Base-by-base conservation (phyloP, 331 rosid genomes). In the Cydonia oblonga region DNA sequence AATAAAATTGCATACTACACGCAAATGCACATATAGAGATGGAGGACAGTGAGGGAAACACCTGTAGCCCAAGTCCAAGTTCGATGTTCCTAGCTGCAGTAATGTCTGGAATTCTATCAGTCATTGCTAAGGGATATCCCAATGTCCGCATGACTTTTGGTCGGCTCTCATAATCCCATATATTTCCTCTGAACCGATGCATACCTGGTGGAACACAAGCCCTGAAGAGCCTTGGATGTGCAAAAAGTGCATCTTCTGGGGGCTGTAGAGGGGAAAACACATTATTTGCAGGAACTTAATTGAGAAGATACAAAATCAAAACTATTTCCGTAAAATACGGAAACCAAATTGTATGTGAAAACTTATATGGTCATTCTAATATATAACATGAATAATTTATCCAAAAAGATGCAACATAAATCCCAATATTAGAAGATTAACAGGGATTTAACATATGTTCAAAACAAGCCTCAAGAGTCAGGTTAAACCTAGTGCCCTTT, bases 181-280 rank as follows among this genome's bases (percentile, higher is more conserved):
- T 80, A 80, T 89, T 95, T 79, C 96, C 96, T 81, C 97, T 87
- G 78, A 89, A 95, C 70, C 93, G 87, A 67, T 95, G 99, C 97
- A 91, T 95, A 35, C 96, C 96, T 8, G 99, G 96, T 56, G 97
- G 96, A 66, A 91, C 97, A 71, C 96, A 95, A 40, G 97, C 99
- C 85, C 96, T 85, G 72, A 89, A 95, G 79, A 95, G 89, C 86
- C 96, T 85, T 24, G 99, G 97, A 35, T 91, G 97, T 22, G 86
- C 89, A 84, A 95, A 91, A 24, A 95, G 86, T 57, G 99, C 96
- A 88, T 95, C 99, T 87, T 92, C 90, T 73, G 96, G 97, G 77
- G 96, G 93, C 97, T 95, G 90, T 73, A 64, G 64, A 71, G 68
- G 74, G 68, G 65, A 72, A 74, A 74, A 75, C 70, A 73, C 32